Evolutionary conservation across 169 alveolate species (phyloP).

Genomic region (Babesia bigemina): DNA sequence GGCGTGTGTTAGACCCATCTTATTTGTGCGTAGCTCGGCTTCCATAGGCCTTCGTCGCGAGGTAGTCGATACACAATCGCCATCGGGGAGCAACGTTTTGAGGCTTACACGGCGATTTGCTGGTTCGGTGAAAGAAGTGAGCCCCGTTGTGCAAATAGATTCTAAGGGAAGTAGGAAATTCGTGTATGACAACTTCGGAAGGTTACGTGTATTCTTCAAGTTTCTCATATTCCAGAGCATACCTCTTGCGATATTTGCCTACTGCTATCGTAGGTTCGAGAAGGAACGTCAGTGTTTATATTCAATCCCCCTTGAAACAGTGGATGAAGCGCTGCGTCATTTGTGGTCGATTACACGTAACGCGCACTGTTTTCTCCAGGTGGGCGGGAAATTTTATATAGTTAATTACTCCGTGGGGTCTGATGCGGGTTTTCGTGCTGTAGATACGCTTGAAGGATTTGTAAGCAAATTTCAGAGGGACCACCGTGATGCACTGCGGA

Average conservation of each 20-base stretch:
- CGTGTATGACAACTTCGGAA: slow-evolving; percentile 43
- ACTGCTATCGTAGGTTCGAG: slow-evolving; percentile 30
- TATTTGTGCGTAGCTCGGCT: background rate
- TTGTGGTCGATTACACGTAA: slow-evolving; percentile 13
- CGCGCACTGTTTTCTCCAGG: slow-evolving; percentile 18
- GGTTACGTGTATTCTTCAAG: slow-evolving; percentile 44
- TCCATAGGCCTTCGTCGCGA: background rate
- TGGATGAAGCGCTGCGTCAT: slow-evolving; percentile 33
- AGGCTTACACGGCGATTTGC: background rate
- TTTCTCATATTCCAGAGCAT: slow-evolving; percentile 44
- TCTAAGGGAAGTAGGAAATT: slow-evolving; percentile 20
- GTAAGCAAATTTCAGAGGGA: slow-evolving; percentile 7
- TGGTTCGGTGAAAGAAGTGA: slow-evolving; percentile 2
- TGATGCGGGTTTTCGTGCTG: slow-evolving; percentile 2
- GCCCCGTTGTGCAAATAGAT: slow-evolving; percentile 13
- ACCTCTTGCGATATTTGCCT: slow-evolving; percentile 35
- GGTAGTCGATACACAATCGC: background rate
- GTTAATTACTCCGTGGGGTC: slow-evolving; percentile 32
- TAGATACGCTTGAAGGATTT: slow-evolving; percentile 20
- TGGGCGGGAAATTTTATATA: slow-evolving; percentile 6
- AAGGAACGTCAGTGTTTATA: slow-evolving; percentile 12
- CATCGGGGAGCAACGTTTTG: background rate
- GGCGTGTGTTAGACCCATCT: background rate
- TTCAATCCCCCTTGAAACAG: slow-evolving; percentile 15
- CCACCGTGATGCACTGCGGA: slow-evolving; percentile 12